phyloP scores from a whole-genome alignment of 176 grass and related monocot genomes.

The Bothriochloa decipiens region DNA sequence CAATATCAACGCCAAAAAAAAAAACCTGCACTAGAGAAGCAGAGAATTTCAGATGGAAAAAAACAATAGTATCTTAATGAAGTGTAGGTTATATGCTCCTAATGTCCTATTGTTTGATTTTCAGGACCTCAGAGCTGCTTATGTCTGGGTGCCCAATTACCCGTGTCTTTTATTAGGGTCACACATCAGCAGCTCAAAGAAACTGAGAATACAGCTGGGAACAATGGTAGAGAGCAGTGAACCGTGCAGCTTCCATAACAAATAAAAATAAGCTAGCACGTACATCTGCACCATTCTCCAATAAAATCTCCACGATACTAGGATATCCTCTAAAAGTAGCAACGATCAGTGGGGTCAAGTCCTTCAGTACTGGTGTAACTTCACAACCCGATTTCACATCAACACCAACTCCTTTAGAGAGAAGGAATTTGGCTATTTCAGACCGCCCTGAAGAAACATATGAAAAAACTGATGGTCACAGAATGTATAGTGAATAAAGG shows the following conservation, averaged over 20 bases:
- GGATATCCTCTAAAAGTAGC: constrained; percentile 34
- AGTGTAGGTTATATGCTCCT: background rate
- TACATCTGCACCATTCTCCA: constrained; percentile 28
- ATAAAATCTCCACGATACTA: constrained; percentile 42
- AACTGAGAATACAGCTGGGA: background rate
- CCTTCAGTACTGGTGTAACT: no score
- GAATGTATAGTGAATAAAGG: background rate
- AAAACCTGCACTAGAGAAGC: background rate
- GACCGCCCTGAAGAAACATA: constrained; percentile 34
- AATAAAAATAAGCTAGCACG: constrained; percentile 1
- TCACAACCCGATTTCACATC: constrained; percentile 26
- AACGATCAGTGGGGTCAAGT: constrained; percentile 38
- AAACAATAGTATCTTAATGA: background rate
- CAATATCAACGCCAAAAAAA: background rate
- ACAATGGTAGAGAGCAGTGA: background rate
- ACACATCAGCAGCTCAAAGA: background rate
- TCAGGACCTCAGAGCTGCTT: background rate
- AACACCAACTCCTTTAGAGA: constrained; percentile 50
- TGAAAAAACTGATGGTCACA: constrained; percentile 22
- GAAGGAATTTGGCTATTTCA: constrained; percentile 42
- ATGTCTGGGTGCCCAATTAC: background rate
- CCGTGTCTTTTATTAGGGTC: background rate
- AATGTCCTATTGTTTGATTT: background rate
- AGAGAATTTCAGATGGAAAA: background rate
- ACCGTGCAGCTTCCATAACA: background rate